Evolutionary conservation across 2,329 filamentous ascomycete genomes (phyloP), one percentile per base, ranked within the genome.

Genomic region (Chrysoporthe cubensis): DNA sequence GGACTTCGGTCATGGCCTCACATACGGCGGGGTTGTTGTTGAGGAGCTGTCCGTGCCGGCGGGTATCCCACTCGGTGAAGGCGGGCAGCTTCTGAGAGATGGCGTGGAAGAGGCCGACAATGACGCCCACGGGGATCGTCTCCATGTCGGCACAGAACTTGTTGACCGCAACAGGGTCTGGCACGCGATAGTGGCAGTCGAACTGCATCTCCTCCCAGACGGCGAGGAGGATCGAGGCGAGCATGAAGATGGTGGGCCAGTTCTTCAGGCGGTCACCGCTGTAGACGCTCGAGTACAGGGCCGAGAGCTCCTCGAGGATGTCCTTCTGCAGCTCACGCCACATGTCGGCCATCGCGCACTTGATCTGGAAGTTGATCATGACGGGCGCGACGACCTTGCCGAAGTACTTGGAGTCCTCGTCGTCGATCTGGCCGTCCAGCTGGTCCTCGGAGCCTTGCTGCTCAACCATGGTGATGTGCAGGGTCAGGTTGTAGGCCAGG

Each of bases 301-400:
- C 83, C 1, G 95, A 97, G 1, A 98, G 87, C 83, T 98, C 95
- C 82, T 97, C 94, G 2, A 98, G 86, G 48, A 97, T 94, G 74
- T 97, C 95, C 83, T 96, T 97, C 79, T 97, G 94, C 67, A 98
- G 85, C 80, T 97, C 94, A 72, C 95, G 94, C 95, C 95, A 98
- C 93, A 97, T 96, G 76, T 96, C 94, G 72, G 94, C 95, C 82
- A 98, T 90, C 65, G 94, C 94, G 75, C 92, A 96, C 87, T 98
- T 98, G 84, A 98, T 94, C 83, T 97, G 93, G 88, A 97, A 97
- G 85, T 97, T 98, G 87, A 98, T 96, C 94, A 98, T 97, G 77
- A 97, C 94, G 14, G 95, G 95, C 18, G 95, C 95, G 71, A 97
- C 90, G 46, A 91, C 94, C 84, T 95, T 95, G 76, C 94, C 94